A percentile compares a stretch with the other conserved stretches of the same genome.
Evolutionary conservation across 1,284 basidiomycete genomes (phyloP).

Genomic region (Cerioporus squamosus): DNA sequence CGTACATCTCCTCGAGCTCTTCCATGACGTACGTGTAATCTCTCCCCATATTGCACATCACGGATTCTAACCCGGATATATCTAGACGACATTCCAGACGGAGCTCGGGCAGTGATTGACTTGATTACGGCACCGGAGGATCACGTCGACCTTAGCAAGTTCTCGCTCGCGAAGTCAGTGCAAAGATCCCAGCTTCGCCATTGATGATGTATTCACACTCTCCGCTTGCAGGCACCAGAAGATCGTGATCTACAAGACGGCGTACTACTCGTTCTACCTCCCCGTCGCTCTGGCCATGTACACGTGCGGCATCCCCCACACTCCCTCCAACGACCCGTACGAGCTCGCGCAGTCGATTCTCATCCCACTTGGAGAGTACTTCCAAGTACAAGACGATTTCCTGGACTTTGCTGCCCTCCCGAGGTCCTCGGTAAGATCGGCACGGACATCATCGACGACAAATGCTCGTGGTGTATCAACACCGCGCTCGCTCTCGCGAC

Average conservation of each 20-base stretch:
- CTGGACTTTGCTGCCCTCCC: constrained; percentile 91
- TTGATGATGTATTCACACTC: not conserved
- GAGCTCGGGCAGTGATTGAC: constrained; percentile 97
- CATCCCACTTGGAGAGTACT: constrained; percentile 95
- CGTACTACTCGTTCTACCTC: constrained; percentile 98
- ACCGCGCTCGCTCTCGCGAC: constrained; percentile 73
- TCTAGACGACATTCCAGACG: constrained; percentile 87
- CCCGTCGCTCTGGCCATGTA: constrained; percentile 95
- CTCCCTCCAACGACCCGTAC: constrained; percentile 63
- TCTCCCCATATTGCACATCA: not conserved
- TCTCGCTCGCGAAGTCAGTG: constrained; percentile 81
- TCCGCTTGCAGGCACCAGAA: constrained; percentile 72
- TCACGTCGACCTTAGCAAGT: constrained; percentile 84
- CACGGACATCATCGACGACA: constrained; percentile 98
- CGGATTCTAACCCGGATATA: not conserved
- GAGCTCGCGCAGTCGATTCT: constrained; percentile 84
- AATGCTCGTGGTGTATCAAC: constrained; percentile 98
- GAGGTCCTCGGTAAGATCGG: constrained; percentile 97
- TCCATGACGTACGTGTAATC: constrained; percentile 72
- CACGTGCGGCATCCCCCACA: constrained; percentile 68
- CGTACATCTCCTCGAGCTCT: constrained; percentile 87
- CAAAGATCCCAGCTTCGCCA: constrained; percentile 22
- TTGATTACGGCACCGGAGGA: constrained; percentile 95
- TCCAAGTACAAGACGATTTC: constrained; percentile 99
- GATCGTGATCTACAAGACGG: constrained; percentile 98